Base-by-base conservation (phyloP, 352 stramenopile genomes). In the Globisporangium radiosum region DNA sequence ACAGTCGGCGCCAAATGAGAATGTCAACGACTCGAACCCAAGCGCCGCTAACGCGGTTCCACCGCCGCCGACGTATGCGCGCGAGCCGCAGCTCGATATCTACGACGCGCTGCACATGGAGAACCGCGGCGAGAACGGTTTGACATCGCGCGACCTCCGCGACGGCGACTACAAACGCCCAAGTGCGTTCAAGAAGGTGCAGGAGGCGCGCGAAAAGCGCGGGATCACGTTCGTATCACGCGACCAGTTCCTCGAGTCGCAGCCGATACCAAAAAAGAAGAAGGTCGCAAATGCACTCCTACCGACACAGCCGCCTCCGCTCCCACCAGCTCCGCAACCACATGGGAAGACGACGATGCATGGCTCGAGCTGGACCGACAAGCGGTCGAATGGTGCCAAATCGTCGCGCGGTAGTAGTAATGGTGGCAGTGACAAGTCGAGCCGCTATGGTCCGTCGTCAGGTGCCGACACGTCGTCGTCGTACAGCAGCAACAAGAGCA, bases 101-200 rank as follows among this genome's bases (percentile, higher is more conserved):
- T 83, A 84, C 66, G 72, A 83, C 48, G 76, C 76, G 40, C 62
- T 87, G 37, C 64, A 77, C 49, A 62, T 87, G n/a, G 71, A 83
- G 10, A 57, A 54, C 19, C 54, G 37, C 42, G 42, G 75, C 47
- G 72, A 80, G 47, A 73, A 64, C 55, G 52, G 55, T n/a, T 51
- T 61, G 37, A 66, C 68, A 39, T 59, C 60, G 55, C 61, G 66
- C 5, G 72, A 84, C 25, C 64, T 67, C 10, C 55, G 64, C 4
- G 58, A 65, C 38, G 54, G 65, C 44, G 57, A 55, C 48, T 81
- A 68, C 66, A 87, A 87, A 57, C 74, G 76, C n/a, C 70, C 76
- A 15, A 85, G 44, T 61, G 63, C 55, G 14, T 84, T 85, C 68
- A 82, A 76, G 53, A 87, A 79, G 50, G 68, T 78, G 51, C 65